These are phyloP conservation scores for Fonsecaea multimorphosa DNA, from an alignment of 2,329 filamentous ascomycete genomes.

Conservation along the genomic window DNA sequence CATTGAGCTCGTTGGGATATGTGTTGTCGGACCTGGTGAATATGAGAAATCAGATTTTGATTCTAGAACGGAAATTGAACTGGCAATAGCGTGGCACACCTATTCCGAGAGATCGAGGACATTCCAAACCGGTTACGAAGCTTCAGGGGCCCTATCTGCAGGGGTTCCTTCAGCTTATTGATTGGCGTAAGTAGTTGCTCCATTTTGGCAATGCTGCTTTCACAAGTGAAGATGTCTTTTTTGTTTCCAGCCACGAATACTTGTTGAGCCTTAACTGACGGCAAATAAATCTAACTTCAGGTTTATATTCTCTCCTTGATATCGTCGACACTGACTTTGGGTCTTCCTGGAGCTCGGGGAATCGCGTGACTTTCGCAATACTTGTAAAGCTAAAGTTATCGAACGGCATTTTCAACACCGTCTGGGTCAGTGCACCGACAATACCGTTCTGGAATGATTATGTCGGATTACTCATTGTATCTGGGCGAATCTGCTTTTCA, in stretches of 20 bases:
- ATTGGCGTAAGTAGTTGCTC: conserved; percentile 13
- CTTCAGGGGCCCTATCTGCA: conserved; percentile 4
- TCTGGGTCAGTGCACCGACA: background rate
- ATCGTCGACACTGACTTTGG: background rate
- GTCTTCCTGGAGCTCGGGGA: background rate
- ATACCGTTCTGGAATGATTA: conserved; percentile 2
- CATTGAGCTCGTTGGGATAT: conserved; percentile 13
- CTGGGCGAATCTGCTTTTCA: background rate
- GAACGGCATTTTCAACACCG: conserved; percentile 13
- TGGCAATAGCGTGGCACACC: background rate
- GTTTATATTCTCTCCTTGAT: background rate
- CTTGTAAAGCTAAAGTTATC: background rate
- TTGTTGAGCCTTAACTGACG: background rate
- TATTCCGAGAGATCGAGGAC: conserved; percentile 19
- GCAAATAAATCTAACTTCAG: background rate
- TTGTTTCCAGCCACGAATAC: background rate
- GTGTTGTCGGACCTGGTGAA: conserved; percentile 4
- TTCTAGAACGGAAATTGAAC: background rate
- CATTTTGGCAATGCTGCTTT: background rate
- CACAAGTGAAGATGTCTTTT: background rate
- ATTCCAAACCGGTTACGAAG: conserved; percentile 13
- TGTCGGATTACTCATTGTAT: conserved; percentile 7
- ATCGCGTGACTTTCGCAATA: background rate
- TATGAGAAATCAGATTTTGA: background rate
- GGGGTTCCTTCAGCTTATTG: conserved; percentile 6